Evolutionary conservation across 768 basidiomycete genomes (phyloP), one percentile per base, ranked within the genome.

Genomic region (Ramaria sp.): DNA sequence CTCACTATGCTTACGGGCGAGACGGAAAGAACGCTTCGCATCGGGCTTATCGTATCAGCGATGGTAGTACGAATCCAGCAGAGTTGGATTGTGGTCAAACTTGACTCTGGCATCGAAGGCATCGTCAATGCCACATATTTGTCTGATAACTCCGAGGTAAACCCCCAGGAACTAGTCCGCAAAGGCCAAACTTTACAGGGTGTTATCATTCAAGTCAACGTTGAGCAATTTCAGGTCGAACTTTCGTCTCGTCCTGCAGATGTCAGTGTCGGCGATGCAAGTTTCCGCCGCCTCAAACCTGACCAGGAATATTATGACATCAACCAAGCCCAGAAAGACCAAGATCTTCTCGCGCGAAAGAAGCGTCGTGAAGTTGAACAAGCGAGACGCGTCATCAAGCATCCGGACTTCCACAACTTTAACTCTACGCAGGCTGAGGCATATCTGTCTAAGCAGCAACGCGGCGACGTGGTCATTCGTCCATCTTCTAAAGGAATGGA

Each of bases 371-470:
- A 91, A 63, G 83, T 81, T 8, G 86, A 88, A 61, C 77, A 79
- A 57, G 78, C 82, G 34, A 79, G 90, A 57, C 76, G 95, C 24
- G 82, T 95, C 51, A 89, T 99, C 71, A 92, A 97, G 66, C 96
- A 99, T 66, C 96, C 95, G 1, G 93, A 95, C 67, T 99, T 97
- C 79, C 88, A 94, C 65, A 91, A 96, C 63, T 83, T 95, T 74
- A 94, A 90, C 59, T 82, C 88, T 6, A 71, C 77, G 13, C 86
- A 96, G 60, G 94, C 96, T 1, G 96, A 98, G 69, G 76, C 82
- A 34, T 88, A 85, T 64, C 73, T 99, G 57, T 87, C 90, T 60
- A 83, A 83, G 60, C 88, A 91, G 65, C 91, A 93, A 61, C 81
- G 90, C 18, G 96, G 96, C 9, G 96, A 98, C 66, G 94, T 95